These are phyloP conservation scores for Thielaviopsis musarum DNA, from an alignment of 2,329 filamentous ascomycete genomes.

Conservation along the genomic window DNA sequence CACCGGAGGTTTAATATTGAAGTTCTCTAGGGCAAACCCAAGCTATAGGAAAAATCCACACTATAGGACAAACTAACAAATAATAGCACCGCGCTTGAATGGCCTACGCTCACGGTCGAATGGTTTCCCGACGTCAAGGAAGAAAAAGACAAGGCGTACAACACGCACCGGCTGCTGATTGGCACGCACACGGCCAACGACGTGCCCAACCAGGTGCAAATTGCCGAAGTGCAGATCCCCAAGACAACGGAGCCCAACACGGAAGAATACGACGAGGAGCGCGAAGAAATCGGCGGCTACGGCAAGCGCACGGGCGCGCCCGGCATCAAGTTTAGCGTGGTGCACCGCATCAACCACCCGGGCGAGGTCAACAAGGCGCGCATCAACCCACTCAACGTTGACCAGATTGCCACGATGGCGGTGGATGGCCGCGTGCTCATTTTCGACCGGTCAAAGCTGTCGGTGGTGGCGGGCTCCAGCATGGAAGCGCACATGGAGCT, in stretches of 20 bases:
- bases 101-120: constrained; percentile 93
- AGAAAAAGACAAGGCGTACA: constrained; percentile 72
- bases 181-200: constrained; percentile 87
- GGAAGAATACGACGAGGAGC: constrained; percentile 77
- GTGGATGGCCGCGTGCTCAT: constrained; percentile 77
- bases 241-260: constrained; percentile 58
- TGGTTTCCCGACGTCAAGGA: constrained; percentile 95
- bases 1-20: too few relatives aligned
- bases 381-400: constrained; percentile 93
- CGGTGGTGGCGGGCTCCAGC: constrained; percentile 53
- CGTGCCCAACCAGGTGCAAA: constrained; percentile 80
- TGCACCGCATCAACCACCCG: constrained; percentile 91
- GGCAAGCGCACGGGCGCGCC: constrained; percentile 55
- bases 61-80: neutral
- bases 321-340: constrained; percentile 72
- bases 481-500: constrained; percentile 74
- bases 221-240: constrained; percentile 85
- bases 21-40: too few relatives aligned
- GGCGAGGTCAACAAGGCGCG: constrained; percentile 97
- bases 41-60: too few relatives aligned
- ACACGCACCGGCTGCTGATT: constrained; percentile 73
- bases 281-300: constrained; percentile 86
- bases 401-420: constrained; percentile 87
- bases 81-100: constrained; percentile 70
- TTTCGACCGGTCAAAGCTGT: constrained; percentile 92